Conservation (phyloP, 2,329 filamentous ascomycete species). For the Ophiostoma perfectum region DNA sequence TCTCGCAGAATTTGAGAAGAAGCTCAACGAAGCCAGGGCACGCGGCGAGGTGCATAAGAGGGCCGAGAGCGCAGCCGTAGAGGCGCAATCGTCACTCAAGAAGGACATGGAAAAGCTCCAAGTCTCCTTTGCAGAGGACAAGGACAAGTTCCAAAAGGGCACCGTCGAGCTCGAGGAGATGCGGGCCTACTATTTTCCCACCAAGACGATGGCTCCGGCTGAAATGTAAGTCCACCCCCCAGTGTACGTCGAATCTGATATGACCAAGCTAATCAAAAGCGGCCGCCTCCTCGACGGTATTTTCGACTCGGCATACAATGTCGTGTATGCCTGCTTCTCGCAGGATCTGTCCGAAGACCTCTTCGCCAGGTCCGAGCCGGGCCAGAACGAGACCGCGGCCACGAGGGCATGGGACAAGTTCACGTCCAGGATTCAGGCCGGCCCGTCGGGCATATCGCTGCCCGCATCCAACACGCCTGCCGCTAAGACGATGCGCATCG, state of each 20-base stretch:
- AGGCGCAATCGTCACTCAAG: not conserved
- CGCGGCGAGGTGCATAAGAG: not conserved
- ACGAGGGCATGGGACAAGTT: not conserved
- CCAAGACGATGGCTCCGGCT: not conserved
- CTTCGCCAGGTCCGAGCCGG: not conserved
- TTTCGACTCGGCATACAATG: not conserved
- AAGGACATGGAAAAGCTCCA: not conserved
- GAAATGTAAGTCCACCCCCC: not conserved
- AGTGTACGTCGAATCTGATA: too few species aligned
- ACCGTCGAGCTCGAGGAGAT: not conserved
- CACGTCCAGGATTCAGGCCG: not conserved
- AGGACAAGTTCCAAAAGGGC: not conserved
- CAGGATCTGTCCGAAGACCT: not conserved
- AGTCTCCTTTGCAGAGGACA: not conserved
- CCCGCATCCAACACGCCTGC: slow-evolving; percentile 1
- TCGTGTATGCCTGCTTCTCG: slow-evolving; percentile 13
- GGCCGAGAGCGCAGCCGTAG: not conserved
- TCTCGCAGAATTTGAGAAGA: not conserved
- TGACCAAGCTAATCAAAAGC: not conserved
- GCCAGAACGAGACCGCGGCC: not conserved
- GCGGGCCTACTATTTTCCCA: not conserved
- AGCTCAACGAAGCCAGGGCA: not conserved
- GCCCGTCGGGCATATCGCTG: slow-evolving; percentile 2
- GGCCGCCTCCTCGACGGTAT: not conserved
- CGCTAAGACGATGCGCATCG: slow-evolving; percentile 20